A percentile compares a stretch with the other conserved stretches of the same genome.
Evolutionary conservation across 1,139 yeast species (phyloP).

Genomic region (Taphrina confusa): DNA sequence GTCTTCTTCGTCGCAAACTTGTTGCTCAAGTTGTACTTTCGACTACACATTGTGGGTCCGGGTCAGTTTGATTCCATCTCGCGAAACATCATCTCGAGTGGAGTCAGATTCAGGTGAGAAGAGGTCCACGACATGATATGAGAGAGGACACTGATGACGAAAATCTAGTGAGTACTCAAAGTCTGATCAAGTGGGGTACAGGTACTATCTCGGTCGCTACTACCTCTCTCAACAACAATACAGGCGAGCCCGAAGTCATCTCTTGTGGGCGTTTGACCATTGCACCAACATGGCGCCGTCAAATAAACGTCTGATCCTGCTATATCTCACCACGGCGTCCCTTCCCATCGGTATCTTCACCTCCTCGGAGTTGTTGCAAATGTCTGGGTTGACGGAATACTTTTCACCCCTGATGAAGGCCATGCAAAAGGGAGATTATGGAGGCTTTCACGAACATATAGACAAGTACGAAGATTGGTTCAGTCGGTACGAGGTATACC

Average conservation of each 20-base stretch:
- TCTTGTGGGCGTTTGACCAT: slow-evolving; percentile 61
- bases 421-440: slow-evolving; percentile 43
- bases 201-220: slow-evolving; percentile 68
- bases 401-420: slow-evolving; percentile 45
- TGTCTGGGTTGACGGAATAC: slow-evolving; percentile 41
- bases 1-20: slow-evolving; percentile 36
- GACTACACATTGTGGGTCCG: slow-evolving; percentile 23
- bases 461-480: slow-evolving; percentile 43
- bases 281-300: slow-evolving; percentile 47
- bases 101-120: slow-evolving; percentile 50
- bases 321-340: slow-evolving; percentile 58
- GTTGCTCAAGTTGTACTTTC: slow-evolving; percentile 36
- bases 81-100: slow-evolving; percentile 36
- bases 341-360: slow-evolving; percentile 49
- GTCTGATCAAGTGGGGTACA: slow-evolving; percentile 62
- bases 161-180: slow-evolving; percentile 43
- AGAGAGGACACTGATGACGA: not conserved
- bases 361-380: slow-evolving; percentile 41
- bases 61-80: slow-evolving; percentile 36
- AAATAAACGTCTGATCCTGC: slow-evolving; percentile 47
- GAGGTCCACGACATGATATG: not conserved
- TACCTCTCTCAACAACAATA: slow-evolving; percentile 59
- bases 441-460: slow-evolving; percentile 42
- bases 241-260: slow-evolving; percentile 58
- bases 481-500: slow-evolving; percentile 42